Evolutionary conservation across 176 grass and related monocot species (phyloP), one percentile per base, ranked within the genome.

Genomic region (Leersia perrieri): DNA sequence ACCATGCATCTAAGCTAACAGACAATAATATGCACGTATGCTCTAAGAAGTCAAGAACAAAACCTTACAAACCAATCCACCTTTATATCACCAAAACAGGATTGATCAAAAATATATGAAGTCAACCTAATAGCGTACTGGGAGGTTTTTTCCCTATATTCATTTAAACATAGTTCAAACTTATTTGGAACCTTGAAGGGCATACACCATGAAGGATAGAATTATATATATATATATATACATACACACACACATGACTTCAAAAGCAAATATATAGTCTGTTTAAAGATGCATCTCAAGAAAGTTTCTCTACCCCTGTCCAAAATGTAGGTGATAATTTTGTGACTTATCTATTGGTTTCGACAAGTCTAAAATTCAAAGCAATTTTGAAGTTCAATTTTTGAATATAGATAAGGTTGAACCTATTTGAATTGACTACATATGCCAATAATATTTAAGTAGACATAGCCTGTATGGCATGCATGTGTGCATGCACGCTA

Each of bases 381-480:
- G 49, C 5, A 2, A 20, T 53, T 53, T 53, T 18, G 20, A 51
- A 51, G 16, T 51, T 51, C 20, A 5, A 51, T 51, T 11, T 44
- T n/a, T 64, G 73, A 76, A 55, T 60, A 63, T n/a, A 9, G 22
- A 72, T 85, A 16, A 42, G n/a, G 34, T 58, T 44, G 22, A 44
- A 53, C 55, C 69, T 87, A 68, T 58, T 33, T 80, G 68, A 67
- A 75, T 47, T 40, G 51, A 70, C 33, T 65, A 16, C 53, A 70
- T 25, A 70, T 74, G 68, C 60, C 3, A 63, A 63, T 78, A 55
- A 57, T 64, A 18, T 3, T n/a, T 64, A 70, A 64, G 11, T 64
- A 32, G 70, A 53, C 53, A 75, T 70, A 53, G 31, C 70, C 29
- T 84, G 60, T 64, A 28, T 36, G 11, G 10, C 36, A 63, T 80